Conservation (phyloP, 345 rosid species). For the Sisymbrium altissimum region DNA sequence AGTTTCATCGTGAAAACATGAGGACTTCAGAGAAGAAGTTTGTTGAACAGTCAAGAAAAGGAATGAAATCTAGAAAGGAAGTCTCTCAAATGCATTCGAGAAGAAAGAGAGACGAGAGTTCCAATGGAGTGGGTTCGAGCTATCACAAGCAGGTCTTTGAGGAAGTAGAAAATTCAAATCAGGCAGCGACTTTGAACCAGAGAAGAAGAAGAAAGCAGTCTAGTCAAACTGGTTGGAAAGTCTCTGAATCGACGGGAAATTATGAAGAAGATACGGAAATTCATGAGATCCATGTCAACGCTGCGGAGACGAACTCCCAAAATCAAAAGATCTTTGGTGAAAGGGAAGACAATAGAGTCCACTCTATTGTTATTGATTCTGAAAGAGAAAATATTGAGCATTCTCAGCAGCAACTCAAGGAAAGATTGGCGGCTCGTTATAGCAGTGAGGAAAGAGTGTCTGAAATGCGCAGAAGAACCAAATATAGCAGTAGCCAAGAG, state of each 20-base stretch:
- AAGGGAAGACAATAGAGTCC: slow-evolving; percentile 36
- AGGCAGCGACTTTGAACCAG: slow-evolving; percentile 35
- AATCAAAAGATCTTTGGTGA: slow-evolving; percentile 37
- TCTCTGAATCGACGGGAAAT: slow-evolving; percentile 39
- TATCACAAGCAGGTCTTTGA: slow-evolving; percentile 34
- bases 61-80: slow-evolving; percentile 42
- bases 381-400: slow-evolving; percentile 28
- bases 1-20: slow-evolving; percentile 23
- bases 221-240: slow-evolving; percentile 34
- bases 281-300: slow-evolving; percentile 40
- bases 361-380: slow-evolving; percentile 20
- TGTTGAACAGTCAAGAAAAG: slow-evolving; percentile 30
- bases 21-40: slow-evolving; percentile 12
- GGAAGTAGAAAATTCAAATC: slow-evolving; percentile 33
- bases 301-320: slow-evolving; percentile 39
- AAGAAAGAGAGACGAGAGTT: slow-evolving; percentile 32
- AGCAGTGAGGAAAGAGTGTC: slow-evolving; percentile 39
- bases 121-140: slow-evolving; percentile 33
- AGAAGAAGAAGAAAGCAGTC: slow-evolving; percentile 35
- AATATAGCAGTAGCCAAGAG: slow-evolving; percentile 38
- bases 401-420: slow-evolving; percentile 32
- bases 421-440: slow-evolving; percentile 37
- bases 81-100: slow-evolving; percentile 37
- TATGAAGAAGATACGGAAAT: slow-evolving; percentile 39
- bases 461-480: slow-evolving; percentile 41